Conservation (phyloP, 768 basidiomycete genomes). For the Coprinopsis marcescibilis region DNA sequence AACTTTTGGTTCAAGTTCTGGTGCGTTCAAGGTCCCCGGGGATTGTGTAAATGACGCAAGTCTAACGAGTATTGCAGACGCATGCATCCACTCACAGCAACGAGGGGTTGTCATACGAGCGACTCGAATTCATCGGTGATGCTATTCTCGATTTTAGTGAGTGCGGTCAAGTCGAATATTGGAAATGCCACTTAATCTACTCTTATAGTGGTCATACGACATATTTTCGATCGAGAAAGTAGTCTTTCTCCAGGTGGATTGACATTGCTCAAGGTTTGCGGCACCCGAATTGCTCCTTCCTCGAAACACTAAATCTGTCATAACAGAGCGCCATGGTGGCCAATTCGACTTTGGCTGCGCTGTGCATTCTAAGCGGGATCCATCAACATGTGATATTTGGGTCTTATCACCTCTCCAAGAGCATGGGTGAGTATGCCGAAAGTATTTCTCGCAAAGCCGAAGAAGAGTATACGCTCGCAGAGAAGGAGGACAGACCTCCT, state of each 20-base stretch:
- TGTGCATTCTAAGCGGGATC: slow-evolving; percentile 67
- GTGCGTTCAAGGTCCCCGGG: slow-evolving; percentile 32
- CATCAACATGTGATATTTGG: slow-evolving; percentile 56
- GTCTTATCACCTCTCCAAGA: slow-evolving; percentile 42
- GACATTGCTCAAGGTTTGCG: slow-evolving; percentile 66
- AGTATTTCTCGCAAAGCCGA: slow-evolving; percentile 40
- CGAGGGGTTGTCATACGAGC: slow-evolving; percentile 59
- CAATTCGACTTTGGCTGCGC: slow-evolving; percentile 68
- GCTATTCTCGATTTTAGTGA: slow-evolving; percentile 78
- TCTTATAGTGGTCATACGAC: slow-evolving; percentile 59
- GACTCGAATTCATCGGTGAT: slow-evolving; percentile 83
- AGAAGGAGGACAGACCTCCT: slow-evolving; percentile 42
- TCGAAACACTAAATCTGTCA: slow-evolving; percentile 11
- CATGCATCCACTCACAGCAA: slow-evolving; percentile 56
- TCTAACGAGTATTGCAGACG: slow-evolving; percentile 42
- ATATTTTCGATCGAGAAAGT: slow-evolving; percentile 62
- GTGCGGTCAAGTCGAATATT: slow-evolving; percentile 20
- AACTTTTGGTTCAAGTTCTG: slow-evolving; percentile 67
- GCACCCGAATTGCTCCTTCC: slow-evolving; percentile 1
- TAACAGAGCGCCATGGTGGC: slow-evolving; percentile 80
- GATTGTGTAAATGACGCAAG: neutral
- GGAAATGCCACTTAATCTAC: slow-evolving; percentile 10
- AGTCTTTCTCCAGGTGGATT: slow-evolving; percentile 69
- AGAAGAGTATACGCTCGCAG: slow-evolving; percentile 43
- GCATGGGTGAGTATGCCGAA: slow-evolving; percentile 49